A percentile compares a stretch with the other conserved stretches of the same genome.
These are phyloP conservation scores for Lycium barbarum DNA, from an alignment of 257 asterid genomes.

Conservation along the genomic window DNA sequence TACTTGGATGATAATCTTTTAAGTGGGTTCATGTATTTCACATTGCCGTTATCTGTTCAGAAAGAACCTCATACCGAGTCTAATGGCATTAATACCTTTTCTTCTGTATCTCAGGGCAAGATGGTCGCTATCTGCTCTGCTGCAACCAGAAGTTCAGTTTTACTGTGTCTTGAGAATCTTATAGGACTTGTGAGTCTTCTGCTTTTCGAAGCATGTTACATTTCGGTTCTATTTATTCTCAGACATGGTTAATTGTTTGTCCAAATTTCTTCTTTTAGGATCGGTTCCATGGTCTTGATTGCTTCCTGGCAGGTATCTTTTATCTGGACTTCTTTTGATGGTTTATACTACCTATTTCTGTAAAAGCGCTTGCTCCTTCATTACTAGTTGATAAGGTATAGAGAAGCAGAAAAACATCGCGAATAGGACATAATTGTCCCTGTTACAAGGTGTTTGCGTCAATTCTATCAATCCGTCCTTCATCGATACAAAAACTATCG, in stretches of 20 bases:
- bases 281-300: constrained; percentile 89
- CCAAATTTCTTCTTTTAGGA: constrained; percentile 56
- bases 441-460: neutral
- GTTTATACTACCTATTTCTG: neutral
- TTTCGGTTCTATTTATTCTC: constrained; percentile 14
- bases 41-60: neutral
- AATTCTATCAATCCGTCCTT: neutral
- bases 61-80: neutral
- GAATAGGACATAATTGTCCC: neutral
- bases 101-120: constrained; percentile 63
- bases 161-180: constrained; percentile 87
- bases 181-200: constrained; percentile 69
- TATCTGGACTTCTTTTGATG: neutral
- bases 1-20: neutral
- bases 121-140: constrained; percentile 96
- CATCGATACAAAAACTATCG: neutral
- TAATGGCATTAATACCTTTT: constrained; percentile 18
- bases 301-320: constrained; percentile 92
- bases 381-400: neutral
- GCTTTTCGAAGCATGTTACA: constrained; percentile 31
- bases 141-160: constrained; percentile 94
- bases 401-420: neutral
- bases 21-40: neutral
- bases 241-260: constrained; percentile 12
- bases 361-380: neutral